Conservation (phyloP, 371 early-diverging fungal species). For the Mucor plumbeus region DNA sequence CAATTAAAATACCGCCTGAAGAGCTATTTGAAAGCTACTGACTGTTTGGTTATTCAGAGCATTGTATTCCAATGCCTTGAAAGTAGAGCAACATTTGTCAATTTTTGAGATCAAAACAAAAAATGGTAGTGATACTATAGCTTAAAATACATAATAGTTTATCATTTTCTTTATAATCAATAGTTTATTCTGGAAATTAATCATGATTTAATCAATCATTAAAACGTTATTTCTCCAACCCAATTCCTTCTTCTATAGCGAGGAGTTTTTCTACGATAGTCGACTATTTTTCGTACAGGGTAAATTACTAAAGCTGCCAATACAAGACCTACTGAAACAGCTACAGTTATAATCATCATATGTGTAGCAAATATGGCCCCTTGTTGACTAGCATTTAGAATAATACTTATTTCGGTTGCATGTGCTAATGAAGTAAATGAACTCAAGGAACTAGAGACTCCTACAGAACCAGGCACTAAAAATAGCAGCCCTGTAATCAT, state of each 20-base stretch:
- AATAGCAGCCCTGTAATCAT: slow-evolving; percentile 43
- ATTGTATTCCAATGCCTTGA: too few species aligned
- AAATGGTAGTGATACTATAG: too few species aligned
- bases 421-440: slow-evolving; percentile 25
- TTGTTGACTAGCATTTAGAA: slow-evolving; percentile 42
- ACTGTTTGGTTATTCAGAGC: too few species aligned
- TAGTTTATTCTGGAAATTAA: too few species aligned
- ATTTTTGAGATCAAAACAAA: too few species aligned
- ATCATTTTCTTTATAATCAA: too few species aligned
- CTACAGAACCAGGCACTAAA: slow-evolving; percentile 42
- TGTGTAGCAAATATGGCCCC: slow-evolving; percentile 42
- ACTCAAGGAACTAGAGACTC: slow-evolving; percentile 36
- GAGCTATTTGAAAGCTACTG: too few species aligned
- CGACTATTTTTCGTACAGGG: slow-evolving; percentile 37
- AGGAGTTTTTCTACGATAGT: slow-evolving; percentile 23
- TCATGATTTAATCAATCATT: not conserved
- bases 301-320: slow-evolving; percentile 34
- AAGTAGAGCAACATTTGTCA: too few species aligned
- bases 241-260: slow-evolving; percentile 36
- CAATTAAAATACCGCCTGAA: too few species aligned
- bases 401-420: slow-evolving; percentile 35
- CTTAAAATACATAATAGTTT: too few species aligned
- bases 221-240: slow-evolving; percentile 44
- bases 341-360: slow-evolving; percentile 46
- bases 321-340: slow-evolving; percentile 39